Conservation (phyloP, 148 eudicot genomes). For the Polygonum aviculare region DNA sequence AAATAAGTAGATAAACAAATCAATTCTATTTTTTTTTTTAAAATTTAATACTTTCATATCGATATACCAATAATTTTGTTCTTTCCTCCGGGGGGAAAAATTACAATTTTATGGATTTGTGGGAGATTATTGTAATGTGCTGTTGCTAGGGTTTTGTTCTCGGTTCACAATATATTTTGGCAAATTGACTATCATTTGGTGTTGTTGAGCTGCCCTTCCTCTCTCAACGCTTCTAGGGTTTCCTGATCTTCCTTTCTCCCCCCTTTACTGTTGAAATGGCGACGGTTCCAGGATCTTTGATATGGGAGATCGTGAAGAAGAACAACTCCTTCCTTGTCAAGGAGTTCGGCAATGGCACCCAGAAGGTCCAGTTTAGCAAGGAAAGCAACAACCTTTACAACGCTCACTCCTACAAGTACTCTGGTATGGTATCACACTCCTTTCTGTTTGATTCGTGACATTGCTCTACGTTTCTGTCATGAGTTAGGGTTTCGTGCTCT, state of each 20-base stretch:
- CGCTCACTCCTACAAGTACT: constrained; percentile 73
- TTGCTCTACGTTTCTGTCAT: background rate
- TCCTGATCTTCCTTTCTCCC: background rate
- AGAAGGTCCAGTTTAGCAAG: constrained; percentile 67
- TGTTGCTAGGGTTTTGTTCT: background rate
- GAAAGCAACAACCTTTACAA: constrained; percentile 87
- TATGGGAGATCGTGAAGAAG: constrained; percentile 96
- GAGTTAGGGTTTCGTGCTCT: background rate
- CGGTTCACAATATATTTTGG: background rate
- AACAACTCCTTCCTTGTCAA: constrained; percentile 80
- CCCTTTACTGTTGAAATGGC: constrained; percentile 40
- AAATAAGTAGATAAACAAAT: no score
- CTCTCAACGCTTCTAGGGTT: background rate
- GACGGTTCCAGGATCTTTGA: constrained; percentile 71
- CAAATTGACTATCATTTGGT: background rate
- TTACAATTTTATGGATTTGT: no score
- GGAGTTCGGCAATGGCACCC: constrained; percentile 77
- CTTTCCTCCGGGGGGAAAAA: no score
- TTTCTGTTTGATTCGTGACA: background rate
- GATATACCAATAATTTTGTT: no score
- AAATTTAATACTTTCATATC: no score
- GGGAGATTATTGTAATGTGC: background rate
- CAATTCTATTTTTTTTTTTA: no score
- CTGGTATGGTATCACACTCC: constrained; percentile 36
- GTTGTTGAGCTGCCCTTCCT: background rate